Evolutionary conservation across 2,329 filamentous ascomycete genomes (phyloP).

Genomic region (Aspergillus awamori): DNA sequence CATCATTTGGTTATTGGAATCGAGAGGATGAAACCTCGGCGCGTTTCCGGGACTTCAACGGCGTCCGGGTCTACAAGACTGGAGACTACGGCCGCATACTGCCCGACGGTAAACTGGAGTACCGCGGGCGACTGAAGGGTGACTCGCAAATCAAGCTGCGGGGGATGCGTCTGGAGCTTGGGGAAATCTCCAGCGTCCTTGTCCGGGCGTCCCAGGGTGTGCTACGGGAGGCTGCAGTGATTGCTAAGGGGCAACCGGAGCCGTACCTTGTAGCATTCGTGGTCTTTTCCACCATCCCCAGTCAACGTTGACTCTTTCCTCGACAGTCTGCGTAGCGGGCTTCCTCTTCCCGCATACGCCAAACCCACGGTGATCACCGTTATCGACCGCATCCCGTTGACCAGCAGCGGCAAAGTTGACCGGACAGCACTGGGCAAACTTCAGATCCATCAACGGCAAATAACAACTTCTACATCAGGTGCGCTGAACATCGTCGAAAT

Average conservation of each 20-base stretch:
- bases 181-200: constrained; percentile 11
- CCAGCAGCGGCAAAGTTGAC: not conserved
- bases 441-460: no score
- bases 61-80: constrained; percentile 7
- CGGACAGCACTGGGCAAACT: not conserved
- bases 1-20: constrained; percentile 4
- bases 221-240: constrained; percentile 11
- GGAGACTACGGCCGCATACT: constrained; percentile 16
- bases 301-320: not conserved
- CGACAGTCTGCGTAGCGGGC: not conserved
- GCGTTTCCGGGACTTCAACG: no score
- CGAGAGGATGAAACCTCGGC: not conserved
- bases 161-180: constrained; percentile 13
- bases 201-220: constrained; percentile 4
- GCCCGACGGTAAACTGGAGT: constrained; percentile 10
- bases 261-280: not conserved
- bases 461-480: no score
- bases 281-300: not conserved
- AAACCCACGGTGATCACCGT: not conserved
- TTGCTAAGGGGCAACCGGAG: not conserved
- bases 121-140: constrained; percentile 12
- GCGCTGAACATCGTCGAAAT: no score
- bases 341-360: not conserved
- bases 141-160: constrained; percentile 15
- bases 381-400: not conserved